Conservation (phyloP, 148 eudicot species). For the Pouteria glomerata region DNA sequence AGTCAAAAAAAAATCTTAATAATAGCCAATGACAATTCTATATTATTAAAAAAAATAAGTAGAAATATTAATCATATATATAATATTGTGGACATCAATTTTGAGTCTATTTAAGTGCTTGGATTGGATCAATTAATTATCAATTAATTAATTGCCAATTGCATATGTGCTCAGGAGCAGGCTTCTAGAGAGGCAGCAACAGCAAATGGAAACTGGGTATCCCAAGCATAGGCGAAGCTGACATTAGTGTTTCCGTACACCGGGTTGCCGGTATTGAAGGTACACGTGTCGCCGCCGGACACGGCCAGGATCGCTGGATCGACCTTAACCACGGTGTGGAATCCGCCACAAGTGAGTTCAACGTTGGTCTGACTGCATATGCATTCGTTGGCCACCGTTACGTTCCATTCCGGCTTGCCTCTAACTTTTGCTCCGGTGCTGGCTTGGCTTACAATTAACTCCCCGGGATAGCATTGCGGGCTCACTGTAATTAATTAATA, state of each 20-base stretch:
- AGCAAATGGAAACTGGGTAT: slow-evolving; percentile 8
- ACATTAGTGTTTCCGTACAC: not conserved
- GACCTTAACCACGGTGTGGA: not conserved
- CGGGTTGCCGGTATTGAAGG: not conserved
- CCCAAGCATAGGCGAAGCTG: slow-evolving; percentile 24
- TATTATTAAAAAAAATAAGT: too few species aligned
- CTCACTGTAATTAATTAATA: too few species aligned
- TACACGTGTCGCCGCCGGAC: not conserved
- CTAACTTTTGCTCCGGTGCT: not conserved
- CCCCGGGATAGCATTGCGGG: too few species aligned
- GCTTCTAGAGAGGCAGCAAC: too few species aligned
- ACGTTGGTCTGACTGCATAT: not conserved
- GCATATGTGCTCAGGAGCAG: too few species aligned
- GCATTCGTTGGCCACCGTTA: not conserved
- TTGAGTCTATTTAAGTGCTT: too few species aligned
- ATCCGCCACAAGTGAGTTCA: not conserved
- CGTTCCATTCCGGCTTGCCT: slow-evolving; percentile 12
- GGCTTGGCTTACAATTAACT: not conserved
- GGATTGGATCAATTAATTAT: too few species aligned
- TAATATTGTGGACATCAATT: too few species aligned
- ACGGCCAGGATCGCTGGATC: slow-evolving; percentile 5
- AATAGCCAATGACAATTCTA: too few species aligned
- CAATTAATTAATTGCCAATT: too few species aligned
- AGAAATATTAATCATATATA: too few species aligned
- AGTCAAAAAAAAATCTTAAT: too few species aligned